Evolutionary conservation across 345 rosid genomes (phyloP).

Genomic region (Clarkia xantiana): DNA sequence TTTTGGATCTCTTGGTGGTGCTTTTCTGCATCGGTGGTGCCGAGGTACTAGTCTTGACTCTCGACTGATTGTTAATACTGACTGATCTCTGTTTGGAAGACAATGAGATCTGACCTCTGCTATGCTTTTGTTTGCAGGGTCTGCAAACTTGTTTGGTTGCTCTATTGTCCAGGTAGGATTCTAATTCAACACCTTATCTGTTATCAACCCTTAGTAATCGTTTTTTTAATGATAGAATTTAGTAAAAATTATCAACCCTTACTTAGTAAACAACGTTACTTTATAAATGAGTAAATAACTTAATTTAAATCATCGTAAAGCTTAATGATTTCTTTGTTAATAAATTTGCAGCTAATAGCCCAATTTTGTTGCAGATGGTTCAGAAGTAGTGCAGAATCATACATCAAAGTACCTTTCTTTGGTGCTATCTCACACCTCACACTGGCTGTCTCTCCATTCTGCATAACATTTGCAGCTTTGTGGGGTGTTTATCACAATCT

Average conservation of each 20-base stretch:
- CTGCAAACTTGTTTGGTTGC: constrained; percentile 96
- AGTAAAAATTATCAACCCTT: no score
- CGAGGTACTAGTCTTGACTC: constrained; percentile 31
- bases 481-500: constrained; percentile 67
- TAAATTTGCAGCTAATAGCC: constrained; percentile 2
- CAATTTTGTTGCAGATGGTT: constrained; percentile 54
- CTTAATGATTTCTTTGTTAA: constrained; percentile 3
- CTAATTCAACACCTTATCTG: neutral
- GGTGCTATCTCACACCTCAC: constrained; percentile 83
- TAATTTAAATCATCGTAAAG: neutral
- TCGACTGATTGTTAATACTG: neutral
- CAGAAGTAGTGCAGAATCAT: constrained; percentile 46
- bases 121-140: constrained; percentile 48
- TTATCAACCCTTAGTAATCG: neutral
- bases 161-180: constrained; percentile 56
- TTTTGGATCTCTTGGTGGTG: constrained; percentile 81
- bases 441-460: constrained; percentile 82
- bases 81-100: neutral
- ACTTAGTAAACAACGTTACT: no score
- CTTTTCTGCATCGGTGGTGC: constrained; percentile 98
- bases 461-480: constrained; percentile 70
- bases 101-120: constrained; percentile 4
- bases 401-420: constrained; percentile 67
- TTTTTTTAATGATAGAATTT: no score
- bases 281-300: no score